Base-by-base conservation (phyloP, 2,329 filamentous ascomycete genomes). In the Graphilbum fragrans region DNA sequence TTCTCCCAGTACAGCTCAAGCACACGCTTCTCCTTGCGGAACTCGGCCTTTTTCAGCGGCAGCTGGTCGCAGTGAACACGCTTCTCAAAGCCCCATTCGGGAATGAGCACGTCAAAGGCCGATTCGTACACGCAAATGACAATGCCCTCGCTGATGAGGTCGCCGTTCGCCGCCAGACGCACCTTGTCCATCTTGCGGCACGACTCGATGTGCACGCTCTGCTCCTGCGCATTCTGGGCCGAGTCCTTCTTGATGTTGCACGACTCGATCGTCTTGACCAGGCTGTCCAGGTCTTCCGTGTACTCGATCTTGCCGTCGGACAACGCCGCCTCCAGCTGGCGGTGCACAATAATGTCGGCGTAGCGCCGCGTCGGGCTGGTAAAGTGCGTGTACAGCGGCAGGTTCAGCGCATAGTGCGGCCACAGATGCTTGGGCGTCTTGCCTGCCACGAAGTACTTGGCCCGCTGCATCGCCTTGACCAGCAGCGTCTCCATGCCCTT, bases 211-310 rank as follows among this genome's bases (percentile, higher is more conserved):
- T 98, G 92, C 38, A 98, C 87, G 61, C 92, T 96, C 66, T 98
- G 92, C 61, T 98, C 92, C 61, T 98, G 92, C 14, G 92, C 92
- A 55, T 86, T 92, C 65, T 94, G 90, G 2, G 92, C 87, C 12
- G 88, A 96, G 58, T 98, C 92, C 63, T 96, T 98, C 79, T 96
- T 98, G 57, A 85, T 94, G 68, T 98, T 98, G 72, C 86, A 94
- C 52, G 86, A 78, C 62, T 98, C 92, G 9, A 88, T 84, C 39
- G 84, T 94, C 76, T 96, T 98, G 53, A 80, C 80, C 34, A 98
- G 69, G 43, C 71, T 80, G 57, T 98, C 92, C 46, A 92, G 62
- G 47, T 98, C 92, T 51, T 98, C 92, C 5, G 68, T 79, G 60
- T 92, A 95, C 54, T 95, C 87, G 37, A 85, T 72, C 47, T 80